Percentiles rank a stretch among this genome's conserved stretches.
These are phyloP conservation scores for Naganishia onofrii DNA, from an alignment of 768 basidiomycete species.

Conservation along the genomic window DNA sequence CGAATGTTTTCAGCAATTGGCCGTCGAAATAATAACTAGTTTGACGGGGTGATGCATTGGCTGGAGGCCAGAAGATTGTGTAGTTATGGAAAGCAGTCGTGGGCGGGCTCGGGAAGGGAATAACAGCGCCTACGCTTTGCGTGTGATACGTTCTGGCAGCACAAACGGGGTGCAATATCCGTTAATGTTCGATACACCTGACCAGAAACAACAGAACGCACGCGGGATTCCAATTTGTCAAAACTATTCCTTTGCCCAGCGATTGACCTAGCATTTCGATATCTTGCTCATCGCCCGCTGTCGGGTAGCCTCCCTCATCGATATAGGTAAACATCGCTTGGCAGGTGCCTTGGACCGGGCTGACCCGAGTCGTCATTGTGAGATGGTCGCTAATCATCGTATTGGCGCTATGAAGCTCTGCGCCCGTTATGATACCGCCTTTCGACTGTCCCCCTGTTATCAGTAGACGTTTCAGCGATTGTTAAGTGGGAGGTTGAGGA, in stretches of 20 bases:
- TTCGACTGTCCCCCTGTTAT: not conserved
- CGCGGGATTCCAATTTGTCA: constrained; percentile 14
- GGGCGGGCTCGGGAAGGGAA: constrained; percentile 4
- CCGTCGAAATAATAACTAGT: not conserved
- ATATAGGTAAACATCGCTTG: constrained; percentile 20
- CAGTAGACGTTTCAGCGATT: too few species aligned
- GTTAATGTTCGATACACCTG: not conserved
- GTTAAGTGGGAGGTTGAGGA: too few species aligned
- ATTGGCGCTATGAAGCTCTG: not conserved
- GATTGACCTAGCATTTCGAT: not conserved
- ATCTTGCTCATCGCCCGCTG: constrained; percentile 14
- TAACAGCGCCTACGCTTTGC: not conserved
- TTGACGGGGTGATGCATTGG: not conserved
- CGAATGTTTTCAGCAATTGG: not conserved
- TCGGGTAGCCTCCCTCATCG: not conserved
- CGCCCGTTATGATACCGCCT: constrained; percentile 2
- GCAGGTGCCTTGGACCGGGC: constrained; percentile 9
- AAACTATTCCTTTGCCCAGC: not conserved
- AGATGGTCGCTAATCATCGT: not conserved
- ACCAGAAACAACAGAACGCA: not conserved
- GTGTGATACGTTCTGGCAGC: not conserved
- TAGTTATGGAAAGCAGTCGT: constrained; percentile 17
- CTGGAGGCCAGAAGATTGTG: constrained; percentile 19
- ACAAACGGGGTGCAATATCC: not conserved
- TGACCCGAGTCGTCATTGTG: not conserved